These are phyloP conservation scores for Geotrichum candidum DNA, from an alignment of 1,139 yeast species.

Conservation along the genomic window DNA sequence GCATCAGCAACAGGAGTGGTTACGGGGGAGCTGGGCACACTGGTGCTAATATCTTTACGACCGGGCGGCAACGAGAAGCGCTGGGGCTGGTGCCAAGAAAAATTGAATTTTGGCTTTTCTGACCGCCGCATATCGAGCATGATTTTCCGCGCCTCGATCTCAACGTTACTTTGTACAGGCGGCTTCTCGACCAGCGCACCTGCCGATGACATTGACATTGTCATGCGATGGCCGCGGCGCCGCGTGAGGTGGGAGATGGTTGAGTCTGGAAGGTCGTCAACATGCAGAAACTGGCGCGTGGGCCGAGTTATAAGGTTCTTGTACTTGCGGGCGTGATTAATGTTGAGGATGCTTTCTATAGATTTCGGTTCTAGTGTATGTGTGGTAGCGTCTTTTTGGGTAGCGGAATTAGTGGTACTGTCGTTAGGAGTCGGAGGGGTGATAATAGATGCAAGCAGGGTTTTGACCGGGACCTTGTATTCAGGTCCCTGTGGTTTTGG, in stretches of 20 bases:
- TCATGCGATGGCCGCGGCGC: background rate
- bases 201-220: background rate
- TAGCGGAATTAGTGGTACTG: slow-evolving; percentile 11
- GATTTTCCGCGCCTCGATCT: background rate
- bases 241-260: slow-evolving; percentile 10
- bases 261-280: slow-evolving; percentile 25
- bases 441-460: background rate
- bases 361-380: slow-evolving; percentile 14
- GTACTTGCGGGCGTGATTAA: slow-evolving; percentile 24
- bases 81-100: background rate
- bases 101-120: background rate
- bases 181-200: background rate
- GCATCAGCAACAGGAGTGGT: background rate
- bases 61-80: background rate
- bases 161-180: background rate
- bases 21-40: background rate
- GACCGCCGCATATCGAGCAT: background rate
- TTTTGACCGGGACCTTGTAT: background rate
- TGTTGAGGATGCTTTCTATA: slow-evolving; percentile 1
- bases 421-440: slow-evolving; percentile 4
- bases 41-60: background rate
- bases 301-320: slow-evolving; percentile 28
- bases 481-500: background rate
- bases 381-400: background rate
- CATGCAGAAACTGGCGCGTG: slow-evolving; percentile 27